Percentiles rank a stretch among this genome's conserved stretches.
Conservation (phyloP, 2,329 filamentous ascomycete genomes). For the Colletotrichum tamarilloi region DNA sequence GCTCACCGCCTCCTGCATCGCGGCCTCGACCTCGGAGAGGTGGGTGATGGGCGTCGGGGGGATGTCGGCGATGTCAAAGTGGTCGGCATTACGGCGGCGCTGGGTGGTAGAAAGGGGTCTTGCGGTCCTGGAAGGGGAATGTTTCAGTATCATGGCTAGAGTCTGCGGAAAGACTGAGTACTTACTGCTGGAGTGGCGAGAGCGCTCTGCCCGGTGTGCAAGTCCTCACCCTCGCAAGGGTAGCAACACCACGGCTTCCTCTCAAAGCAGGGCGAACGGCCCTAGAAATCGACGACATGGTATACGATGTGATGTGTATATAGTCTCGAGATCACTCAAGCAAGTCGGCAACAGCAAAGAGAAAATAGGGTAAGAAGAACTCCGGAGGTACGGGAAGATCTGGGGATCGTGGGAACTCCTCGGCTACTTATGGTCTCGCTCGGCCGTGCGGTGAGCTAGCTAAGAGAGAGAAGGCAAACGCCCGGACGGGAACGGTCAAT, state of each 20-base stretch:
- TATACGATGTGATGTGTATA: conserved; percentile 27
- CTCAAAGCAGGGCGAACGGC: conserved; percentile 63
- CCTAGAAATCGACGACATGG: conserved; percentile 62
- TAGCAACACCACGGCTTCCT: conserved; percentile 50
- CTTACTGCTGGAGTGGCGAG: conserved; percentile 45
- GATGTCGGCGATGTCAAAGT: conserved; percentile 76
- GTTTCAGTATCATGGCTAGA: not conserved
- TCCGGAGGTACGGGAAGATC: not conserved
- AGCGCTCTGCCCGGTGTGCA: conserved; percentile 34
- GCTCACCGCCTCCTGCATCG: conserved; percentile 90
- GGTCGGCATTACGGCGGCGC: conserved; percentile 59
- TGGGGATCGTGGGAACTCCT: conserved; percentile 19
- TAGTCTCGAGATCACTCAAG: not conserved
- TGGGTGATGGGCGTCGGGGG: conserved; percentile 93
- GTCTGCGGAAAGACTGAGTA: not conserved
- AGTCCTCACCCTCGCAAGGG: conserved; percentile 41
- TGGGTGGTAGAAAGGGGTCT: conserved; percentile 72
- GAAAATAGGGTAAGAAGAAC: conserved; percentile 16
- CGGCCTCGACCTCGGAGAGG: conserved; percentile 86
- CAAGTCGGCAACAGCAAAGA: not conserved
- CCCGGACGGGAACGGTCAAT: conserved; percentile 27
- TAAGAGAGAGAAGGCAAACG: not conserved
- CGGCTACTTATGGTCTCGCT: conserved; percentile 27
- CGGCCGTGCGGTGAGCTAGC: conserved; percentile 21
- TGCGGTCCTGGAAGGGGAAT: conserved; percentile 41